Conservation (phyloP, 768 basidiomycete genomes). For the Lactifluus piperatus region DNA sequence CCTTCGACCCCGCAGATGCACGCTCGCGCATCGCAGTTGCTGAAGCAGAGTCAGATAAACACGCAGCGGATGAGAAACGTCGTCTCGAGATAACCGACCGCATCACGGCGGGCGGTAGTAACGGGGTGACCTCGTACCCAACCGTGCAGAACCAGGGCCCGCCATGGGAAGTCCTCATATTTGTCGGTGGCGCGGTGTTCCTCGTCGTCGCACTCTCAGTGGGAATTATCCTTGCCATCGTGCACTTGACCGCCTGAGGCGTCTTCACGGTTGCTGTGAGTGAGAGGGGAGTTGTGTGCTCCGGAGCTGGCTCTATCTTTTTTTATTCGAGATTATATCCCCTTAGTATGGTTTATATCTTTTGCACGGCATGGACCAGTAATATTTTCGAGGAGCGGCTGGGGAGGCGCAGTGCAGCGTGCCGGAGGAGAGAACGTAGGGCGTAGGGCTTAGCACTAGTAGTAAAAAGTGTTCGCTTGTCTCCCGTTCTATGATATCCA, state of each 20-base stretch:
- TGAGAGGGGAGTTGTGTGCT: neutral
- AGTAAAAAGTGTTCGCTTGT: neutral
- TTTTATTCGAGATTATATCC: neutral
- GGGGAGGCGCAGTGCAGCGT: neutral
- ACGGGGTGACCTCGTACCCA: neutral
- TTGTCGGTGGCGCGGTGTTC: constrained; percentile 18
- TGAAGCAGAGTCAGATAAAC: constrained; percentile 34
- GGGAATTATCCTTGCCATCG: constrained; percentile 16
- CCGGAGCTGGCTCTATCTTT: neutral
- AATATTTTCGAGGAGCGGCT: neutral
- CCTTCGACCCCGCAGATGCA: constrained; percentile 44
- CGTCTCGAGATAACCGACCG: constrained; percentile 6
- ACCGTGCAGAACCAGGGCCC: constrained; percentile 15
- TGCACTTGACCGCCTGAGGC: constrained; percentile 13
- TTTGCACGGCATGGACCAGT: neutral
- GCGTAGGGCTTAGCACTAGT: neutral
- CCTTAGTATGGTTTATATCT: constrained; percentile 1
- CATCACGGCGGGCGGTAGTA: neutral
- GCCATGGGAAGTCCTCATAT: constrained; percentile 22
- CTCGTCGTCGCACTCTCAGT: constrained; percentile 17
- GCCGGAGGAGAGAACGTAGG: neutral
- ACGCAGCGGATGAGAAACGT: constrained; percentile 34
- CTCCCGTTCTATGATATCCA: neutral
- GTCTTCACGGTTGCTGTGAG: neutral
- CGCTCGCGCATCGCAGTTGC: constrained; percentile 43